Evolutionary conservation across 495 filamentous ascomycete species (phyloP).

Genomic region (Penicillium riverlandense): DNA sequence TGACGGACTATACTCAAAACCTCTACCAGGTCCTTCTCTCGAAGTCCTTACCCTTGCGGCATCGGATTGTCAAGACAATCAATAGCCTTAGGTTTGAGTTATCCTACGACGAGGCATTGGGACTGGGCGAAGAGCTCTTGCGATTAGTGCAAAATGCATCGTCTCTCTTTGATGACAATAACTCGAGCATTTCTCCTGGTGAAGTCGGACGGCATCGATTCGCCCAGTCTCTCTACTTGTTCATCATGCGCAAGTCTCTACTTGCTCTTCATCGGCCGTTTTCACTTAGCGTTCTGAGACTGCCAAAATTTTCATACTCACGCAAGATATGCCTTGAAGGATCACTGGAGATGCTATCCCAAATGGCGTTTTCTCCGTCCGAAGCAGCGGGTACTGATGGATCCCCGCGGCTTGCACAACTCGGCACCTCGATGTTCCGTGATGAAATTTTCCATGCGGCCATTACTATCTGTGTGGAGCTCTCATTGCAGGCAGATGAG

Average conservation of each 20-base stretch:
- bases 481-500: slow-evolving; percentile 28
- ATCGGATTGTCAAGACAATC: slow-evolving; percentile 40
- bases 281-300: slow-evolving; percentile 36
- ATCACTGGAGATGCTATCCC: slow-evolving; percentile 42
- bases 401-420: slow-evolving; percentile 23
- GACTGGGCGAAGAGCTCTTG: slow-evolving; percentile 35
- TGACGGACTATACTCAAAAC: slow-evolving; percentile 34
- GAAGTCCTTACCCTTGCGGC: slow-evolving; percentile 39
- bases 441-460: slow-evolving; percentile 34
- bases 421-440: slow-evolving; percentile 30
- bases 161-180: slow-evolving; percentile 18
- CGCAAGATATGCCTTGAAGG: slow-evolving; percentile 47
- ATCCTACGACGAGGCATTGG: slow-evolving; percentile 45
- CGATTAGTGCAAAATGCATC: slow-evolving; percentile 22
- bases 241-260: slow-evolving; percentile 45
- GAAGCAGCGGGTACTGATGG: slow-evolving; percentile 6
- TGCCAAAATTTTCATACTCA: slow-evolving; percentile 50
- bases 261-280: slow-evolving; percentile 48
- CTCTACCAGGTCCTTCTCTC: slow-evolving; percentile 46
- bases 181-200: slow-evolving; percentile 11
- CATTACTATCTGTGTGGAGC: slow-evolving; percentile 29
- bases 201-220: slow-evolving; percentile 21
- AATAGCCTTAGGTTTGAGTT: slow-evolving; percentile 42
- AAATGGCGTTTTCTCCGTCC: slow-evolving; percentile 24
- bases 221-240: slow-evolving; percentile 28